phyloP scores from a whole-genome alignment of 192 early-diverging fungal species.

The Lobulomyces angularis region DNA sequence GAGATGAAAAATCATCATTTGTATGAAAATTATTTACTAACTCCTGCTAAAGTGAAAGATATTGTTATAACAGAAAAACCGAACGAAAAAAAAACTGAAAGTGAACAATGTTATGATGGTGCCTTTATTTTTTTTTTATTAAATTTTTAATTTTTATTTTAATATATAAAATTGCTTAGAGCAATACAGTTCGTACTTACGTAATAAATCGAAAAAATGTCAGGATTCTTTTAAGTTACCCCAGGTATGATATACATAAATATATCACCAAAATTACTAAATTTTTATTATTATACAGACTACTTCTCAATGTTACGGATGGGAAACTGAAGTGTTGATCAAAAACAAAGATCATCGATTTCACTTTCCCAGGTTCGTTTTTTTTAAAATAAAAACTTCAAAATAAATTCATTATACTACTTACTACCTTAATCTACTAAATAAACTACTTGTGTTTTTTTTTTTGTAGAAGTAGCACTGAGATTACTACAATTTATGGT shows the following conservation, averaged over 20 bases:
- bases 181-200: not conserved
- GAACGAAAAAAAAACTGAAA: not conserved
- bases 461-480: no score
- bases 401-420: no score
- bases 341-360: constrained; percentile 18
- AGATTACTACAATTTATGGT: no score
- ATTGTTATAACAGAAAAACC: not conserved
- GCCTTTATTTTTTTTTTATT: not conserved
- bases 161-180: no score
- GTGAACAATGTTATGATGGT: not conserved
- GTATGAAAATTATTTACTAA: constrained; percentile 21
- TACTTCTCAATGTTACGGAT: constrained; percentile 17
- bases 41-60: constrained; percentile 19
- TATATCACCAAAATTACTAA: constrained; percentile 3
- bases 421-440: no score
- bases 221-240: not conserved
- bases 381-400: no score
- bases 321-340: constrained; percentile 19
- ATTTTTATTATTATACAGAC: constrained; percentile 16
- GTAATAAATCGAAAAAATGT: not conserved
- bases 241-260: no score
- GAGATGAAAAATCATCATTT: constrained; percentile 14
- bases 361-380: constrained; percentile 22
- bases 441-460: no score
- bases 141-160: no score